Evolutionary conservation across 768 basidiomycete species (phyloP), one percentile per base, ranked within the genome.

Genomic region (Boletus vinaceobasis): DNA sequence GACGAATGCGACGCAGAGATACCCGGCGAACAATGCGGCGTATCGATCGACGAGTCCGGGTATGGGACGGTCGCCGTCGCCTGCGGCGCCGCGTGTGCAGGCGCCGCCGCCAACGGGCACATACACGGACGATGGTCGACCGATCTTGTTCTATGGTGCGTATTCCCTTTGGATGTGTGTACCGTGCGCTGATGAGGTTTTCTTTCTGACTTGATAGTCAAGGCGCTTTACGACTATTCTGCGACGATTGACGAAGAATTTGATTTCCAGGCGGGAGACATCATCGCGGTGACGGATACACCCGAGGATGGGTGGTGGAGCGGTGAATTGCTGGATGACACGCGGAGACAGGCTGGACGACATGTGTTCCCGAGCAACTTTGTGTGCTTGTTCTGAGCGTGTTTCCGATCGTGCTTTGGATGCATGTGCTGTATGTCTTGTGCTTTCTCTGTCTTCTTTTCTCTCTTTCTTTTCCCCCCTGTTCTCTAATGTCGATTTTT

Each of bases 231-330:
- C 67, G 89, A 93, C 70, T 95, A 94, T 63, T 72, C 73, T 1
- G 92, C 90, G 15, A 85, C 87, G 11, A 90, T 88, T 58, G 86
- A 90, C 1, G 93, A 95, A 66, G 96, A 98, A 73, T 98, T 98
- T 70, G 90, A 95, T 69, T 98, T 98, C 84, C 91, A 94, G 67
- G 77, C 85, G 21, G 92, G 90, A 3, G 96, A 98, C 71, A 90
- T 97, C 60, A 97, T 98, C 60, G 95, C 94, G 7, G 95, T 98
- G 10, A 95, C 91, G 0, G 80, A 85, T 21, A 96, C 93, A 7
- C 93, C 93, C 5, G 93, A 94, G 63, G 95, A 97, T 64, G 96
- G 96, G 1, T 98, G 96, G 96, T 98, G 95, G 96, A 89, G 85
- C 52, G 96, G 96, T 23, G 87, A 89, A 62, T 71, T 93, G 55